phyloP scores from a whole-genome alignment of 306 rosid species.

The Rosa persica region DNA sequence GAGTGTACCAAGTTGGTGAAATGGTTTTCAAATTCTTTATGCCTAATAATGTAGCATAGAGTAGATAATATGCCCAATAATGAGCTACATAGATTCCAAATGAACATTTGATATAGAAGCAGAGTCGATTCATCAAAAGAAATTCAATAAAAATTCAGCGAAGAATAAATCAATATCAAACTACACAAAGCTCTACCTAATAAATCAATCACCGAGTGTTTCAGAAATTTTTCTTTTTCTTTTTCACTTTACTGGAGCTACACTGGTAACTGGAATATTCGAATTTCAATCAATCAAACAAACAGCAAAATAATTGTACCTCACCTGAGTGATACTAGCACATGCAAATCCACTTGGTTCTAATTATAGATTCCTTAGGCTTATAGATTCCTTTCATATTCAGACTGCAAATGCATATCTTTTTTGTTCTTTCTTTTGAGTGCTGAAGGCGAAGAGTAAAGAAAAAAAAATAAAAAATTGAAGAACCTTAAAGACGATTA shows the following conservation, averaged over 20 bases:
- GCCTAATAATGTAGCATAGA: not conserved
- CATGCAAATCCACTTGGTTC: not conserved
- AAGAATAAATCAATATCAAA: not conserved
- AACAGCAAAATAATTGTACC: not conserved
- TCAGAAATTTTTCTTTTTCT: not conserved
- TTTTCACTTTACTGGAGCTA: not conserved
- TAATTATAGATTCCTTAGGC: not conserved
- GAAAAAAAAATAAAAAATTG: not conserved
- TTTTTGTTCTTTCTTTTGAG: not conserved
- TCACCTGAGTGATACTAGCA: not conserved
- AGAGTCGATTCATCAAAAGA: not conserved
- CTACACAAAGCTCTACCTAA: not conserved
- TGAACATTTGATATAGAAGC: not conserved
- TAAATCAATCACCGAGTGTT: not conserved
- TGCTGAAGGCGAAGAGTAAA: constrained; percentile 6
- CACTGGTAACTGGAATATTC: not conserved
- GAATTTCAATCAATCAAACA: not conserved
- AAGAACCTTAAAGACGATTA: not conserved
- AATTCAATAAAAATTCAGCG: not conserved
- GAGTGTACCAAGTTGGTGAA: not conserved
- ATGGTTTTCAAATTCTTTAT: not conserved
- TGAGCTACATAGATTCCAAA: not conserved
- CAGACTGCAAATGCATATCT: not conserved
- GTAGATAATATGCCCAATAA: not conserved
- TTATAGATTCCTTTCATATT: not conserved